Conservation (phyloP, 2,329 filamentous ascomycete genomes). For the Neofusicoccum ribis region DNA sequence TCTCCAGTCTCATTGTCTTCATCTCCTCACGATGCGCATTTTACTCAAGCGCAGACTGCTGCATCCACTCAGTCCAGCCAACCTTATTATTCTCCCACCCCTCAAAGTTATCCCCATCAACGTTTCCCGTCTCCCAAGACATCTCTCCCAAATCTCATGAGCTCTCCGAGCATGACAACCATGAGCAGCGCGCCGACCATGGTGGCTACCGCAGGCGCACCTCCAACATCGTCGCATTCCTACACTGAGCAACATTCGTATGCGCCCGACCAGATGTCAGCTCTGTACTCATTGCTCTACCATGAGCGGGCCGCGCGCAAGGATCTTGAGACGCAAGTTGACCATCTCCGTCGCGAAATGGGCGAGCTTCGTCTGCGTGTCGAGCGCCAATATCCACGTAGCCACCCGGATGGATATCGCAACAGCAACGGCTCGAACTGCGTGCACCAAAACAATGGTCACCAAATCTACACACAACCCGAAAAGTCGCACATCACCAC, state of each 20-base stretch:
- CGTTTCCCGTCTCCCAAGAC: constrained; percentile 2
- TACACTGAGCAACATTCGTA: constrained; percentile 17
- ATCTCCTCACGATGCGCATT: constrained; percentile 2
- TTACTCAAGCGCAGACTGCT: background rate
- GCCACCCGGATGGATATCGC: constrained; percentile 22
- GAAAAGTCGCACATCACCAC: background rate
- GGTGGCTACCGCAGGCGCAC: constrained; percentile 2
- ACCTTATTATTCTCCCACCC: background rate
- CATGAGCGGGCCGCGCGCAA: constrained; percentile 37
- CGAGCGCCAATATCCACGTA: constrained; percentile 31
- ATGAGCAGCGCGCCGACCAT: constrained; percentile 13
- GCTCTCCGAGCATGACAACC: constrained; percentile 12
- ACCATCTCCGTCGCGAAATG: constrained; percentile 33
- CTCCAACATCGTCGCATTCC: background rate
- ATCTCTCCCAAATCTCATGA: constrained; percentile 7
- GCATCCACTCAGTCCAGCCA: background rate
- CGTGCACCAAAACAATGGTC: background rate
- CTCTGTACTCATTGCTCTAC: constrained; percentile 30
- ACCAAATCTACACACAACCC: background rate
- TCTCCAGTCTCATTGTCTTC: constrained; percentile 6
- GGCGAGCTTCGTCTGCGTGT: constrained; percentile 28
- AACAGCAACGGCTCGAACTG: constrained; percentile 14
- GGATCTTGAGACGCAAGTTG: constrained; percentile 35
- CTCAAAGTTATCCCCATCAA: background rate
- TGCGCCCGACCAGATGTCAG: constrained; percentile 23